Conservation (phyloP, 768 basidiomycete species). For the Asterophora parasitica region DNA sequence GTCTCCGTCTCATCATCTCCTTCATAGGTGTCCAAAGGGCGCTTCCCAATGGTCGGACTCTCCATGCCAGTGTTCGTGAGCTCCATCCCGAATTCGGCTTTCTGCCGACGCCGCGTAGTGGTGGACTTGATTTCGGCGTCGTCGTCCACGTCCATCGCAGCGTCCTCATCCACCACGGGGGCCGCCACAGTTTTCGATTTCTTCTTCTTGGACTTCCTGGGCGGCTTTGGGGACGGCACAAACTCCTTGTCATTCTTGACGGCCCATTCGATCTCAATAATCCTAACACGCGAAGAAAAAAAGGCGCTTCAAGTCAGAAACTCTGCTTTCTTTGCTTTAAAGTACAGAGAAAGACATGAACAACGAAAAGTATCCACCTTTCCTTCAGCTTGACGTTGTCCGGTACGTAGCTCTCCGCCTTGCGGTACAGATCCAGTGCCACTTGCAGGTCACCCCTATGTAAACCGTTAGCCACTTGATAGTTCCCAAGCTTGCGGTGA, state of each 20-base stretch:
- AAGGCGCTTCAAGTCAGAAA: constrained; percentile 39
- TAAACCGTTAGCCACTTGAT: constrained; percentile 4
- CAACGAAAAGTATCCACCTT: constrained; percentile 77
- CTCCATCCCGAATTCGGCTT: constrained; percentile 37
- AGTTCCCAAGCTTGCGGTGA: constrained; percentile 4
- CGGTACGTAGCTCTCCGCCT: constrained; percentile 80
- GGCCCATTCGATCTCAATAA: constrained; percentile 79
- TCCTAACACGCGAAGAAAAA: constrained; percentile 44
- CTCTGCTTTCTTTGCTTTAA: constrained; percentile 34
- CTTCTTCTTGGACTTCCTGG: constrained; percentile 34
- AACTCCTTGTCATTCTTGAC: constrained; percentile 59
- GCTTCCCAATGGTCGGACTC: constrained; percentile 33
- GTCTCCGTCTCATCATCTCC: constrained; percentile 23
- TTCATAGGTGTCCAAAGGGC: constrained; percentile 25
- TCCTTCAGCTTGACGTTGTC: constrained; percentile 82
- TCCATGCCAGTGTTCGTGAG: constrained; percentile 37
- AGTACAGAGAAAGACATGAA: constrained; percentile 60
- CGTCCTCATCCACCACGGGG: constrained; percentile 20
- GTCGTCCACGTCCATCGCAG: constrained; percentile 26
- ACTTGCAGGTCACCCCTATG: constrained; percentile 73
- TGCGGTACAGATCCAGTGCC: constrained; percentile 77
- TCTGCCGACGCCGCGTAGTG: constrained; percentile 14
- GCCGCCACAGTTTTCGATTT: constrained; percentile 23
- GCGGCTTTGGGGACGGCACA: constrained; percentile 52
- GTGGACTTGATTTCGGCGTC: constrained; percentile 10